Evolutionary conservation across 106 monocot species (phyloP).

Genomic region (Acorus gramineus): DNA sequence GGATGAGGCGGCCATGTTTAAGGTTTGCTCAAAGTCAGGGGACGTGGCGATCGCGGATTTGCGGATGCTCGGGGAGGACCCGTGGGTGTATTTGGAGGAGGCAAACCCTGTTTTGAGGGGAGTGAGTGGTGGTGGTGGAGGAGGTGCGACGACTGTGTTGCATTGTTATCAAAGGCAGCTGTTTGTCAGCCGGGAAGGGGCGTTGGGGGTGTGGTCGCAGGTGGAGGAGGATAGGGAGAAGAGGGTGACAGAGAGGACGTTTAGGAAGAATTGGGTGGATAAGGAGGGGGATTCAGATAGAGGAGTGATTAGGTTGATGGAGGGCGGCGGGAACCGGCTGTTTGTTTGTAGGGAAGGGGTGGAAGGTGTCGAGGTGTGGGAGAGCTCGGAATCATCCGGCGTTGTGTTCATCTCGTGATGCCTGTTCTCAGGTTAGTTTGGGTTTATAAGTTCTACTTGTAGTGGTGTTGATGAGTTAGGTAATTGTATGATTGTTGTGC

Average conservation of each 20-base stretch:
- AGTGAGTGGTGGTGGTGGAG: neutral
- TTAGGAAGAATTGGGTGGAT: slow-evolving; percentile 59
- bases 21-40: slow-evolving; percentile 94
- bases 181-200: slow-evolving; percentile 48
- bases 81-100: slow-evolving; percentile 84
- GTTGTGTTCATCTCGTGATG: slow-evolving; percentile 12
- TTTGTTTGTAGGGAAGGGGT: slow-evolving; percentile 60
- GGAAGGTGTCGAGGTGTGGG: slow-evolving; percentile 91
- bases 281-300: slow-evolving; percentile 39
- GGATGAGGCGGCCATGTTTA: slow-evolving; percentile 42
- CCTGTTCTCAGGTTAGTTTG: no score
- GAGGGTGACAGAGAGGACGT: slow-evolving; percentile 1
- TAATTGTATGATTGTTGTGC: no score
- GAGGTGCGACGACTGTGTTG: slow-evolving; percentile 46
- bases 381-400: slow-evolving; percentile 47
- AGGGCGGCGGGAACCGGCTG: slow-evolving; percentile 77
- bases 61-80: slow-evolving; percentile 71
- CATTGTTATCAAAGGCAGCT: slow-evolving; percentile 68
- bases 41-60: slow-evolving; percentile 71
- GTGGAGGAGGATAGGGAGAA: slow-evolving; percentile 11
- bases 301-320: slow-evolving; percentile 57
- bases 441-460: no score
- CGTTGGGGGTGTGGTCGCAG: slow-evolving; percentile 79
- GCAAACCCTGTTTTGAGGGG: slow-evolving; percentile 15
- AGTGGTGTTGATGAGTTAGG: no score